A percentile compares a stretch with the other conserved stretches of the same genome.
Conservation (phyloP, 352 stramenopile species). For the Phytophthora crassamura region DNA sequence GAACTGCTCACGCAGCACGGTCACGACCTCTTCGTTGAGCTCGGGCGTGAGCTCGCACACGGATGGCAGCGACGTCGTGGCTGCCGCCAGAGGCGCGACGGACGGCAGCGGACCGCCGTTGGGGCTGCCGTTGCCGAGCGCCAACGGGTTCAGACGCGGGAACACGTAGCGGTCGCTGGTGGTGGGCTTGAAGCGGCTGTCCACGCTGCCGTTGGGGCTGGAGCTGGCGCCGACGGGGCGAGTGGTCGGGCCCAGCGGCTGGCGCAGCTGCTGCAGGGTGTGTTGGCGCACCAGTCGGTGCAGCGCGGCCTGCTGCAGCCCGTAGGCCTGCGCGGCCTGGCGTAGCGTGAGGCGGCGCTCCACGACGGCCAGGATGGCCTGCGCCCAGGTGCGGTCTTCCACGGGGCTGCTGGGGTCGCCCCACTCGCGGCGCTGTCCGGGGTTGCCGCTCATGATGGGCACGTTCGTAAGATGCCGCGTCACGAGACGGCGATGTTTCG, state of each 20-base stretch:
- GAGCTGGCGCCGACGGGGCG: neutral
- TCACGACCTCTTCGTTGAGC: constrained; percentile 58
- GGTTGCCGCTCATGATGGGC: too few relatives aligned
- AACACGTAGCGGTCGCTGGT: constrained; percentile 35
- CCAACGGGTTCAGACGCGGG: constrained; percentile 35
- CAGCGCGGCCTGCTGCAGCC: constrained; percentile 70
- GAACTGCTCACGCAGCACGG: constrained; percentile 61
- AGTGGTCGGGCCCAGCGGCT: neutral
- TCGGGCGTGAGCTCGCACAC: constrained; percentile 49
- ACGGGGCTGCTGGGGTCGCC: constrained; percentile 6
- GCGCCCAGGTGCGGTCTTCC: constrained; percentile 66
- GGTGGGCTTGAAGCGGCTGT: constrained; percentile 11
- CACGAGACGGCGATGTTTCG: too few relatives aligned
- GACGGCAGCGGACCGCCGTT: constrained; percentile 1
- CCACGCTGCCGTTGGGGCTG: constrained; percentile 15
- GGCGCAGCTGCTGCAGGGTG: constrained; percentile 22
- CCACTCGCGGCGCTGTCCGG: neutral
- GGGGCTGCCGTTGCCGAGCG: constrained; percentile 25
- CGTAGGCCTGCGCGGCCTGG: constrained; percentile 63
- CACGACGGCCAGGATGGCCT: constrained; percentile 68
- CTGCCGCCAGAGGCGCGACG: constrained; percentile 7
- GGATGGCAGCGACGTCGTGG: constrained; percentile 4
- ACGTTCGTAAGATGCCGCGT: too few relatives aligned
- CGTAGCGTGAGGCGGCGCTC: constrained; percentile 70
- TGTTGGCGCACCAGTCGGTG: constrained; percentile 62